Percentiles rank a stretch among this genome's conserved stretches.
These are phyloP conservation scores for Penicillium sp. DNA, from an alignment of 2,329 filamentous ascomycete species.

Conservation along the genomic window DNA sequence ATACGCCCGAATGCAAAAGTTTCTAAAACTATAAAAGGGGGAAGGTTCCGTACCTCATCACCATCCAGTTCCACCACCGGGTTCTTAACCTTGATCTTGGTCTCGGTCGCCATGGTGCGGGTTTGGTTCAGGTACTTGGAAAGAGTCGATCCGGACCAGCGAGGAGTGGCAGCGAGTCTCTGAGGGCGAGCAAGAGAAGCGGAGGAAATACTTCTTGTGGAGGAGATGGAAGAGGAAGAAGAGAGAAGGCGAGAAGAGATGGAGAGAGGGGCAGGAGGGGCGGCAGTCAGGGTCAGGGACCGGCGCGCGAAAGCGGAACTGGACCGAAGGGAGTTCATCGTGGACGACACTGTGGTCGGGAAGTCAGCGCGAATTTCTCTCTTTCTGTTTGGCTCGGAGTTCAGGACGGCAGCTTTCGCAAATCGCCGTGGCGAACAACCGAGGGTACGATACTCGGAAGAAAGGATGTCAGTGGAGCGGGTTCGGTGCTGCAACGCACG, in stretches of 20 bases:
- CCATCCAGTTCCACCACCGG: constrained; percentile 97
- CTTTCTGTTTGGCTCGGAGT: constrained; percentile 22
- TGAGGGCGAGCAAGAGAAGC: constrained; percentile 20
- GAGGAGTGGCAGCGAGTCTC: constrained; percentile 26
- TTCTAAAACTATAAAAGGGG: constrained; percentile 15
- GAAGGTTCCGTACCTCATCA: constrained; percentile 52
- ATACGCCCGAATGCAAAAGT: constrained; percentile 13
- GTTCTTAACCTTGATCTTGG: constrained; percentile 99
- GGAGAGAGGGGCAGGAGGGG: constrained; percentile 32
- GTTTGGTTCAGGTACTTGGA: constrained; percentile 34
- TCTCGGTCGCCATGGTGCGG: constrained; percentile 49
- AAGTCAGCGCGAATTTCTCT: constrained; percentile 19
- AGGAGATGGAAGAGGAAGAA: constrained; percentile 27
- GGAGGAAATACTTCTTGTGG: constrained; percentile 28
- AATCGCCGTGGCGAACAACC: constrained; percentile 24
- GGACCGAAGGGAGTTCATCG: constrained; percentile 39
- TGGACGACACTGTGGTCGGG: constrained; percentile 6
- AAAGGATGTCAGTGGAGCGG: constrained; percentile 25
- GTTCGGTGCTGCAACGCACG: neutral
- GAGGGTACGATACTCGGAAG: constrained; percentile 36
- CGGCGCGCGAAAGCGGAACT: constrained; percentile 41
- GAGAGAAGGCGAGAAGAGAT: constrained; percentile 29
- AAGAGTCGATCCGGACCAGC: constrained; percentile 30
- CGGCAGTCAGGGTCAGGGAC: constrained; percentile 18
- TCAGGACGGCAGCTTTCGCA: constrained; percentile 2